These are phyloP conservation scores for Pyricularia grisea DNA, from an alignment of 2,329 filamentous ascomycete genomes.

Conservation along the genomic window DNA sequence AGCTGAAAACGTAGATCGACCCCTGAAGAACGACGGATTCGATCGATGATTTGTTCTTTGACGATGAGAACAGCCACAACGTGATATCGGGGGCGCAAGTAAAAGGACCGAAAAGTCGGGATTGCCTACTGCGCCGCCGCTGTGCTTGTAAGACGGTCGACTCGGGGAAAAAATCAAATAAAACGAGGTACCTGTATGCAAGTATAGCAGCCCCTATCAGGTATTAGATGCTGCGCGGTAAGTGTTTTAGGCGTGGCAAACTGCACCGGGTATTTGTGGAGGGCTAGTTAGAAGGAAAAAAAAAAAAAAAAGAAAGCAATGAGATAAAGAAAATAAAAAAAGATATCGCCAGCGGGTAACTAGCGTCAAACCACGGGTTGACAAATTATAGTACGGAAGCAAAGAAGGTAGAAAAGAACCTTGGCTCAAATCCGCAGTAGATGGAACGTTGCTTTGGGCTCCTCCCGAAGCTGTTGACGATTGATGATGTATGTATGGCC, in stretches of 20 bases:
- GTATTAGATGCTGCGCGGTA: neutral
- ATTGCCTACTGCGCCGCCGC: neutral
- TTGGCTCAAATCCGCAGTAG: neutral
- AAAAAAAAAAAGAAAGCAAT: neutral
- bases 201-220: neutral
- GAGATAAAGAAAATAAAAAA: neutral
- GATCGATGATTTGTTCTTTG: neutral
- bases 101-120: neutral
- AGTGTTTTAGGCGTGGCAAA: neutral
- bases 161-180: too few relatives aligned
- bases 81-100: neutral
- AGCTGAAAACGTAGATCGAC: neutral
- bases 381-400: neutral
- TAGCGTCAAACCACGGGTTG: neutral
- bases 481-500: neutral
- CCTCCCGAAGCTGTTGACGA: neutral
- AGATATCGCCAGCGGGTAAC: neutral
- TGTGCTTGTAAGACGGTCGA: neutral
- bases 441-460: neutral
- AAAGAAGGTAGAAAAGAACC: neutral
- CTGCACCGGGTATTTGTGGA: neutral
- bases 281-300: neutral
- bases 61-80: neutral
- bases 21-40: neutral
- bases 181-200: neutral